A percentile compares a stretch with the other conserved stretches of the same genome.
These are phyloP conservation scores for Bipolaris gigantea DNA, from an alignment of 2,329 filamentous ascomycete genomes.

Conservation along the genomic window DNA sequence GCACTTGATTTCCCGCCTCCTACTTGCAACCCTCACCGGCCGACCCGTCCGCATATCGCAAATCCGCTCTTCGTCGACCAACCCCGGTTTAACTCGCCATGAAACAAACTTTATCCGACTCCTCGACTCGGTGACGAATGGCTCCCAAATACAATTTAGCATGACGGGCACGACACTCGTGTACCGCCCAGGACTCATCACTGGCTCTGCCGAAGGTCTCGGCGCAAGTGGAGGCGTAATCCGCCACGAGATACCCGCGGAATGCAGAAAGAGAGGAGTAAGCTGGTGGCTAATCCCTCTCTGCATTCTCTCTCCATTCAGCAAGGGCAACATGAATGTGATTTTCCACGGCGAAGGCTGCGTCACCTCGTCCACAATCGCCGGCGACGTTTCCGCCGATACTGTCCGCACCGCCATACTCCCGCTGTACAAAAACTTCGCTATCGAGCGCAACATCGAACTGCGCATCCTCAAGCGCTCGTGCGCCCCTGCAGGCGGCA, in stretches of 20 bases:
- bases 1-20: slow-evolving; percentile 78
- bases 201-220: slow-evolving; percentile 75
- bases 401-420: slow-evolving; percentile 91
- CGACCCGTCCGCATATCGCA: slow-evolving; percentile 88
- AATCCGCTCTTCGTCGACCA: slow-evolving; percentile 85
- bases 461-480: slow-evolving; percentile 78
- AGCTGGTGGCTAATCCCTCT: slow-evolving; percentile 91
- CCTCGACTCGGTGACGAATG: slow-evolving; percentile 92
- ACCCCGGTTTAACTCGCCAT: slow-evolving; percentile 85
- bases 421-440: slow-evolving; percentile 86
- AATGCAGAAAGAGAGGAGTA: slow-evolving; percentile 75
- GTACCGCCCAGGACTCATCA: slow-evolving; percentile 90
- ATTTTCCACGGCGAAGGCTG: slow-evolving; percentile 88
- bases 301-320: slow-evolving; percentile 88
- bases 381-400: slow-evolving; percentile 87
- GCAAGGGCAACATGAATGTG: slow-evolving; percentile 87
- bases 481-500: slow-evolving; percentile 67
- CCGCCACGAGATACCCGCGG: slow-evolving; percentile 75
- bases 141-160: slow-evolving; percentile 90
- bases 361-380: slow-evolving; percentile 82
- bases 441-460: slow-evolving; percentile 84
- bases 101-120: slow-evolving; percentile 96
- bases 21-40: slow-evolving; percentile 89
- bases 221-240: slow-evolving; percentile 76
- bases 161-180: slow-evolving; percentile 93